Evolutionary conservation across 352 stramenopile genomes (phyloP).

Genomic region (Phytophthora pistaciae): DNA sequence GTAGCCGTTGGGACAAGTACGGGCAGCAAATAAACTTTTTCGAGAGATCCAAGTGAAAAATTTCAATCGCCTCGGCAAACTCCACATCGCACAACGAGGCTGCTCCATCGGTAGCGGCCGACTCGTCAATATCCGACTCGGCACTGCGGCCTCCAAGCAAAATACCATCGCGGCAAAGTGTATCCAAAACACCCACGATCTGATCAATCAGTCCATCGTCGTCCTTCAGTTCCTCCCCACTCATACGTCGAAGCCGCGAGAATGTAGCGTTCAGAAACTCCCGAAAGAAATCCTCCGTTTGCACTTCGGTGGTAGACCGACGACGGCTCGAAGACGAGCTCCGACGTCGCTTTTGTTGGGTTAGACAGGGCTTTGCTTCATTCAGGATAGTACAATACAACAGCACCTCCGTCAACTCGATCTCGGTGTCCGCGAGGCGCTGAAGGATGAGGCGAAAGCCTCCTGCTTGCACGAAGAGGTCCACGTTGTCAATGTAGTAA

Average conservation of each 20-base stretch:
- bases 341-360: slow-evolving; percentile 62
- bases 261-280: slow-evolving; percentile 83
- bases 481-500: slow-evolving; percentile 87
- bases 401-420: slow-evolving; percentile 67
- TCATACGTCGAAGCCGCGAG: slow-evolving; percentile 72
- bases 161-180: slow-evolving; percentile 73
- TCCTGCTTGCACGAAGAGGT: slow-evolving; percentile 86
- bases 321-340: slow-evolving; percentile 49
- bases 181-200: slow-evolving; percentile 72
- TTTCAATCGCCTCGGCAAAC: slow-evolving; percentile 82
- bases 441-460: slow-evolving; percentile 81
- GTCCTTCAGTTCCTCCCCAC: slow-evolving; percentile 78
- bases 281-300: slow-evolving; percentile 83
- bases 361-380: slow-evolving; percentile 80
- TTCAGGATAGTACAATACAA: slow-evolving; percentile 77
- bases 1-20: slow-evolving; percentile 77
- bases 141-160: slow-evolving; percentile 51
- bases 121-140: slow-evolving; percentile 37
- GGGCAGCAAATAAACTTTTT: slow-evolving; percentile 90
- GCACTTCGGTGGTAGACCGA: slow-evolving; percentile 42
- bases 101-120: slow-evolving; percentile 21
- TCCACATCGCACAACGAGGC: slow-evolving; percentile 39
- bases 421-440: slow-evolving; percentile 51
- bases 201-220: slow-evolving; percentile 84
- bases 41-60: slow-evolving; percentile 86